Evolutionary conservation across 1,284 basidiomycete species (phyloP), one percentile per base, ranked within the genome.

Genomic region (Butyriboletus appendiculatus): DNA sequence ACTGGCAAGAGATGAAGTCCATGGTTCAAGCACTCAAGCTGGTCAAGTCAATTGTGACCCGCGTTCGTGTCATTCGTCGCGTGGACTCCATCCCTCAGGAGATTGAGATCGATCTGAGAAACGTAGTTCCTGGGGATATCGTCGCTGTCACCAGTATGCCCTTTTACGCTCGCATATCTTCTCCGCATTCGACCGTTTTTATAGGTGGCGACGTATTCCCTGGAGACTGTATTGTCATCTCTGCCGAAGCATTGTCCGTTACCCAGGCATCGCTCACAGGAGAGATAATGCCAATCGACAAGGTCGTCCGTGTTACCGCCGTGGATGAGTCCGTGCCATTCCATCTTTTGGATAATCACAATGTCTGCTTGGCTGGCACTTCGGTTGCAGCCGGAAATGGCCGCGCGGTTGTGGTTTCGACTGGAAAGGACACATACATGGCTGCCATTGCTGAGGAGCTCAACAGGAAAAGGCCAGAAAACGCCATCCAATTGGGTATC

Each of bases 21-120:
- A 68, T 67, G 65, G 62, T 68, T 15, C 66, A 68, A 46, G 66
- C 66, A 35, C 67, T 68, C 49, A 71, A 71, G 35, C 47, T 68
- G 26, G 62, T 70, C 50, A 68, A 55, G 57, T 68, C 66, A 6
- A 72, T 68, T 11, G 64, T 66, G 26, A 68, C 70, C 5, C 69
- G 67, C 9, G 57, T 71, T 48, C 69, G 70, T 34, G 66, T 72
- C 9, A 42, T 68, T 57, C 70, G 66, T 50, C 48, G 53, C 11
- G 53, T 59, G 14, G 43, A 55, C 35, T 61, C 53, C 5, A 6
- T 57, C 26, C 26, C 63, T 30, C 59, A 59, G 30, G 69, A 72
- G 44, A 35, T 70, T 8, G 66, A 68, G 40, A 37, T 71, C 47
- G 66, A 68, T 50, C 49, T 63, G 41, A 60, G 68, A 30, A 48